These are phyloP conservation scores for Shiraia bambusicola DNA, from an alignment of 2,329 filamentous ascomycete genomes.

Conservation along the genomic window DNA sequence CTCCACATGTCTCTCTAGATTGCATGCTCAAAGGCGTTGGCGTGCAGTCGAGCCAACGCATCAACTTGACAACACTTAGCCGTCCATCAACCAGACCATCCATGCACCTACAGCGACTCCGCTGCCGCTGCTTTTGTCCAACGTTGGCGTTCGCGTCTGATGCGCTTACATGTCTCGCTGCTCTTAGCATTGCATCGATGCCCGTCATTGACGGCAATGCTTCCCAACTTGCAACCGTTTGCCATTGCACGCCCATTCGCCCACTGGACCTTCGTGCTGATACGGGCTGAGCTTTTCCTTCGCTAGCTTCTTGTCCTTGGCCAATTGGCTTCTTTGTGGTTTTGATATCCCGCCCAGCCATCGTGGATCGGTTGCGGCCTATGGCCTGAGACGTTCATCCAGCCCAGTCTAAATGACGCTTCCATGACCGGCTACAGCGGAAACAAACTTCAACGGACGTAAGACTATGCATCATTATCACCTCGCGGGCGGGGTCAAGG, in stretches of 20 bases:
- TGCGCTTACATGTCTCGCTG: slow-evolving; percentile 43
- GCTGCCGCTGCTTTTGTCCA: slow-evolving; percentile 39
- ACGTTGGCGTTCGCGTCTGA: slow-evolving; percentile 37
- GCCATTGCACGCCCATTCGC: slow-evolving; percentile 37
- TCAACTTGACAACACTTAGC: slow-evolving; percentile 47
- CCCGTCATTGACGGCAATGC: slow-evolving; percentile 27
- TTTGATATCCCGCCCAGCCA: slow-evolving; percentile 31
- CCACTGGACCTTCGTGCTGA: slow-evolving; percentile 32
- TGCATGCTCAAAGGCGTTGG: slow-evolving; percentile 42
- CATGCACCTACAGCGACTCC: slow-evolving; percentile 41
- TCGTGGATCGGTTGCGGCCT: slow-evolving; percentile 40
- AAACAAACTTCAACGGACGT: slow-evolving; percentile 39
- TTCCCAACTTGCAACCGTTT: slow-evolving; percentile 27
- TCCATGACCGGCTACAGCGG: slow-evolving; percentile 39
- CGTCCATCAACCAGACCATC: slow-evolving; percentile 42
- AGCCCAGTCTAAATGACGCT: slow-evolving; percentile 39
- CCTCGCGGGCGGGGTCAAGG: slow-evolving; percentile 41
- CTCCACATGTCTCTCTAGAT: slow-evolving; percentile 42
- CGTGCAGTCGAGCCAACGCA: slow-evolving; percentile 46
- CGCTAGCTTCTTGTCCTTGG: slow-evolving; percentile 28
- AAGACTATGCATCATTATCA: slow-evolving; percentile 46
- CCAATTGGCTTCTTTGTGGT: slow-evolving; percentile 34
- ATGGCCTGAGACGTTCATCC: slow-evolving; percentile 32
- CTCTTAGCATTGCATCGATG: slow-evolving; percentile 36
- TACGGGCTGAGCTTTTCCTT: slow-evolving; percentile 28